phyloP scores from a whole-genome alignment of 257 asterid genomes.

The Ehretia macrophylla region DNA sequence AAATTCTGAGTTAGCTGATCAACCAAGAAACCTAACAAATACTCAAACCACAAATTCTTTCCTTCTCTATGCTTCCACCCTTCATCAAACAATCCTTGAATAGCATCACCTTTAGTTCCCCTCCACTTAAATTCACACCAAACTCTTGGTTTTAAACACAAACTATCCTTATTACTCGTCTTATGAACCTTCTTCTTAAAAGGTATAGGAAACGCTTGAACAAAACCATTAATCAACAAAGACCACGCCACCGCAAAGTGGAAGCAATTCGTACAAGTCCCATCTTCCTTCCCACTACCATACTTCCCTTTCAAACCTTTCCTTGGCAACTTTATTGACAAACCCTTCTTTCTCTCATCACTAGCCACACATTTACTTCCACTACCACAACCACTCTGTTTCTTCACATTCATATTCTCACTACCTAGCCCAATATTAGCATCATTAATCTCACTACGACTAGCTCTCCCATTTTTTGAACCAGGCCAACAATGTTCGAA shows the following conservation, averaged over 20 bases:
- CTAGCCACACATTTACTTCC: conserved; percentile 18
- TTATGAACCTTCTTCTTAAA: conserved; percentile 52
- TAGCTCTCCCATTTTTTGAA: conserved; percentile 29
- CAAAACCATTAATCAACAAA: conserved; percentile 53
- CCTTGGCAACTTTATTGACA: conserved; percentile 40
- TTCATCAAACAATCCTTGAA: conserved; percentile 14
- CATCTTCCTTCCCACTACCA: conserved; percentile 46
- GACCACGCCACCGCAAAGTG: conserved; percentile 66
- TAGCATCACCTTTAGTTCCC: conserved; percentile 17
- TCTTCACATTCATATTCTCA: conserved; percentile 37
- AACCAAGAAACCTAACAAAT: conserved; percentile 57
- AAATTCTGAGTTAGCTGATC: conserved; percentile 64
- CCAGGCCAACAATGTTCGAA: conserved; percentile 75
- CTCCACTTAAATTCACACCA: conserved; percentile 29
- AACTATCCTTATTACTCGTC: conserved; percentile 30
- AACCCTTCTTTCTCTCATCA: conserved; percentile 44
- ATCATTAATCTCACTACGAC: conserved; percentile 18
- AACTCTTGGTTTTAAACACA: conserved; percentile 20
- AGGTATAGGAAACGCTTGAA: conserved; percentile 66
- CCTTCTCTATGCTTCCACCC: conserved; percentile 41
- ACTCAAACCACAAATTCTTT: conserved; percentile 57
- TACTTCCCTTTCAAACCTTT: conserved; percentile 57
- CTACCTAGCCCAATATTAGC: conserved; percentile 16
- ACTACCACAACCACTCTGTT: conserved; percentile 23
- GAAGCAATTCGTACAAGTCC: conserved; percentile 49